Percentiles rank a stretch among this genome's conserved stretches.
These are phyloP conservation scores for Metrosideros polymorpha DNA, from an alignment of 441 rosid species.

Conservation along the genomic window DNA sequence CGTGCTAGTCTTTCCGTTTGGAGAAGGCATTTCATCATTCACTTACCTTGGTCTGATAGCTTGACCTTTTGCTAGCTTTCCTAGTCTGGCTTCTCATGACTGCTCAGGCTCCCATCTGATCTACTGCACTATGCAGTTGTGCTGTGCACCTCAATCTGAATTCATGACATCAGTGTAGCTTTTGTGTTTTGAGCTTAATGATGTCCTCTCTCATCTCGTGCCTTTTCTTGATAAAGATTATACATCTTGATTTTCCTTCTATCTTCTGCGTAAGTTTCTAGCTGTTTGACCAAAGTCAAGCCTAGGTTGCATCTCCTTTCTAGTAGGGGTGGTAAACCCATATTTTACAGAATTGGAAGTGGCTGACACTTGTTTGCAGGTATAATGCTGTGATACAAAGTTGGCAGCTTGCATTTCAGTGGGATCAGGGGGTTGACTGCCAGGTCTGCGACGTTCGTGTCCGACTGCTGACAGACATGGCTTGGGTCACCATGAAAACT, in stretches of 20 bases:
- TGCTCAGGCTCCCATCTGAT: not conserved
- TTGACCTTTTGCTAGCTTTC: not conserved
- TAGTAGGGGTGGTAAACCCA: not conserved
- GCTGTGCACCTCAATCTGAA: not conserved
- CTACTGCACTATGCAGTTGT: not conserved
- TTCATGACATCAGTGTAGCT: not conserved
- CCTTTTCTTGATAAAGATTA: not conserved
- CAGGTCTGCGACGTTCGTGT: constrained; percentile 73
- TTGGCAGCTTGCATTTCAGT: constrained; percentile 83
- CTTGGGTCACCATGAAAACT: constrained; percentile 93
- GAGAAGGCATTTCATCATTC: not conserved
- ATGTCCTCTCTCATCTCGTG: not conserved
- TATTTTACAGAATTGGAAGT: not conserved
- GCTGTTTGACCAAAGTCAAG: not conserved
- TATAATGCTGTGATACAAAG: constrained; percentile 82
- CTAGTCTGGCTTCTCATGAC: not conserved
- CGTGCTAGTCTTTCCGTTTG: not conserved
- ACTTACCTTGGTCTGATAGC: not conserved
- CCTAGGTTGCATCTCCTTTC: not conserved
- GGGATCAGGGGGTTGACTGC: constrained; percentile 78
- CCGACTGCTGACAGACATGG: constrained; percentile 78
- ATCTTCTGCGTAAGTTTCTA: not conserved
- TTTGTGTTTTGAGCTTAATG: not conserved
- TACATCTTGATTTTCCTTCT: not conserved
- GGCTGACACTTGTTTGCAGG: constrained; percentile 23